These are phyloP conservation scores for Paspalum vaginatum DNA, from an alignment of 176 grass and related monocot genomes.

Conservation along the genomic window DNA sequence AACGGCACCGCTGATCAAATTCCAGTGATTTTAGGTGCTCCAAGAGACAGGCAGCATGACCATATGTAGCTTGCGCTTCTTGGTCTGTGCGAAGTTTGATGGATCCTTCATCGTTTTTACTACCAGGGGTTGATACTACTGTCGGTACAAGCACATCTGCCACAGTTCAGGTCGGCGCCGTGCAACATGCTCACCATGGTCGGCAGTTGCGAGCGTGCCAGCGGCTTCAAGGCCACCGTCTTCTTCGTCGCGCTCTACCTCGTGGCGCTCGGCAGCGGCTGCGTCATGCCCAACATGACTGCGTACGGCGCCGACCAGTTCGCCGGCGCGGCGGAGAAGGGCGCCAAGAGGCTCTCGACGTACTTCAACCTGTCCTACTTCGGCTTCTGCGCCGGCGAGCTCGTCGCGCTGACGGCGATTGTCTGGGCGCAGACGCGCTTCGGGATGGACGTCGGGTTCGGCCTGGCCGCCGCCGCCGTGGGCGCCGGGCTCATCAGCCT, in stretches of 20 bases:
- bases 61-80: not conserved
- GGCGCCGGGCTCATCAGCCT: constrained; percentile 33
- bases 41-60: too few species aligned
- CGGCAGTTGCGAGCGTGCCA: constrained; percentile 42
- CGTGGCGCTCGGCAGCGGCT: constrained; percentile 60
- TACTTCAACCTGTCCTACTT: constrained; percentile 69
- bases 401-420: constrained; percentile 56
- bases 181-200: constrained; percentile 51
- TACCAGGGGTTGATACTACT: constrained; percentile 39
- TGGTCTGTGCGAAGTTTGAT: not conserved
- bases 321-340: not conserved
- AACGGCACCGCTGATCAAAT: too few species aligned
- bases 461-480: constrained; percentile 48
- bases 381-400: constrained; percentile 60
- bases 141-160: constrained; percentile 48
- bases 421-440: constrained; percentile 60
- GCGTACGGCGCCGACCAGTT: constrained; percentile 61
- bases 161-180: constrained; percentile 48
- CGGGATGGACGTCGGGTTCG: constrained; percentile 49
- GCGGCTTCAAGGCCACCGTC: constrained; percentile 40
- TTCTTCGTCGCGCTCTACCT: constrained; percentile 70
- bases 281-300: constrained; percentile 69
- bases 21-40: too few species aligned
- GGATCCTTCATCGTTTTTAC: not conserved
- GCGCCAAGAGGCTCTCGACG: constrained; percentile 47